Percentiles rank a stretch among this genome's conserved stretches.
phyloP scores from a whole-genome alignment of 2,329 filamentous ascomycete genomes.

The Colletotrichum sp. region DNA sequence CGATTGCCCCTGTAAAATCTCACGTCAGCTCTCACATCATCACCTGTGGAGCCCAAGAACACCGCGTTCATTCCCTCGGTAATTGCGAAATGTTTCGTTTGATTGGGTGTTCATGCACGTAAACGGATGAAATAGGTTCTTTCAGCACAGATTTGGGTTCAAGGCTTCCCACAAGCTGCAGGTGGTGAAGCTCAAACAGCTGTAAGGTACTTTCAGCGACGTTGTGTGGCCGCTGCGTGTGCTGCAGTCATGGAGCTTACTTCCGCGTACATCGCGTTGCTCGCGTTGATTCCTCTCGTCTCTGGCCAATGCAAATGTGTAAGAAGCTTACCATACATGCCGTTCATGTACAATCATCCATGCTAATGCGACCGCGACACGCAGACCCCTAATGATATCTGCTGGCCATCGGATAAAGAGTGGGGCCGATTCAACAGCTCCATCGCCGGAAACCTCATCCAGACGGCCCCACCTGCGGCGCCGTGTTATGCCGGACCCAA shows the following conservation, averaged over 20 bases:
- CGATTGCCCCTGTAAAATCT: not conserved
- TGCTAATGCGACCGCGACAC: not conserved
- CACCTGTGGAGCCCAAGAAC: not conserved
- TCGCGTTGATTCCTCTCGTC: not conserved
- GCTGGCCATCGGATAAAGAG: constrained; percentile 51
- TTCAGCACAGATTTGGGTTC: not conserved
- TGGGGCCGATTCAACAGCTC: constrained; percentile 57
- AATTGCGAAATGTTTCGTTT: not conserved
- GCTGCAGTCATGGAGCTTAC: not conserved
- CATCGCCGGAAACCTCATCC: constrained; percentile 52
- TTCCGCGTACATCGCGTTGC: not conserved
- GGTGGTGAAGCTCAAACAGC: not conserved
- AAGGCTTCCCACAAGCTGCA: not conserved
- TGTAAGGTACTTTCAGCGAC: not conserved
- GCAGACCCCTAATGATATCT: constrained; percentile 37
- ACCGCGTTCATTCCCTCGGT: not conserved
- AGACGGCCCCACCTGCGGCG: constrained; percentile 51
- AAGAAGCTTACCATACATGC: not conserved
- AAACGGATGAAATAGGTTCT: not conserved
- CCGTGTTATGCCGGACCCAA: not conserved
- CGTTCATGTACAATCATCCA: too few species aligned
- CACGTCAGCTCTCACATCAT: constrained; percentile 9
- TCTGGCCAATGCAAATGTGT: constrained; percentile 3
- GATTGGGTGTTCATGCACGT: not conserved
- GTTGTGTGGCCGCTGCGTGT: not conserved